phyloP scores from a whole-genome alignment of 306 rosid genomes.

The Hippophae tibetana region DNA sequence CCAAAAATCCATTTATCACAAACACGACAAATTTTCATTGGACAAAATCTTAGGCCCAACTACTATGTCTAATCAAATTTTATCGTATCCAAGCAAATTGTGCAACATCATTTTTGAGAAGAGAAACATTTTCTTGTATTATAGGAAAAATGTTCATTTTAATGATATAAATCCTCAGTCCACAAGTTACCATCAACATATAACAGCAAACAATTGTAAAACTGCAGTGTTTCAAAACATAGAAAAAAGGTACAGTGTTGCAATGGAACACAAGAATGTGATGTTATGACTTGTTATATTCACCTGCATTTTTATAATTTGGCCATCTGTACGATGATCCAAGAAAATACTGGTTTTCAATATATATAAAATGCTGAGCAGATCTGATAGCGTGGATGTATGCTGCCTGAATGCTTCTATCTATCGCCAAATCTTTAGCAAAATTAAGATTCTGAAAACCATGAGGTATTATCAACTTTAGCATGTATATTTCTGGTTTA shows the following conservation, averaged over 20 bases:
- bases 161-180: background rate
- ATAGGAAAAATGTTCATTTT: no score
- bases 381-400: constrained; percentile 96
- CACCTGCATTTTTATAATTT: constrained; percentile 76
- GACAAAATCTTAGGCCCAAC: no score
- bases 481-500: no score
- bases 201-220: no score
- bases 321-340: constrained; percentile 97
- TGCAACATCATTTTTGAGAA: no score
- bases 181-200: background rate
- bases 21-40: no score
- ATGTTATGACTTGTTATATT: constrained; percentile 10
- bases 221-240: no score
- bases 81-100: no score
- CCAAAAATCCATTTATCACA: no score
- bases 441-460: constrained; percentile 68
- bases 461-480: constrained; percentile 12
- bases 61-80: no score
- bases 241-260: background rate
- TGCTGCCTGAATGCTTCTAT: constrained; percentile 85
- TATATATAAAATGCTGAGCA: constrained; percentile 85
- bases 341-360: constrained; percentile 87
- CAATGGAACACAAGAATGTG: constrained; percentile 5
- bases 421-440: constrained; percentile 59
- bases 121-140: background rate